Base-by-base conservation (phyloP, 768 basidiomycete species). In the Lactarius evosmus region DNA sequence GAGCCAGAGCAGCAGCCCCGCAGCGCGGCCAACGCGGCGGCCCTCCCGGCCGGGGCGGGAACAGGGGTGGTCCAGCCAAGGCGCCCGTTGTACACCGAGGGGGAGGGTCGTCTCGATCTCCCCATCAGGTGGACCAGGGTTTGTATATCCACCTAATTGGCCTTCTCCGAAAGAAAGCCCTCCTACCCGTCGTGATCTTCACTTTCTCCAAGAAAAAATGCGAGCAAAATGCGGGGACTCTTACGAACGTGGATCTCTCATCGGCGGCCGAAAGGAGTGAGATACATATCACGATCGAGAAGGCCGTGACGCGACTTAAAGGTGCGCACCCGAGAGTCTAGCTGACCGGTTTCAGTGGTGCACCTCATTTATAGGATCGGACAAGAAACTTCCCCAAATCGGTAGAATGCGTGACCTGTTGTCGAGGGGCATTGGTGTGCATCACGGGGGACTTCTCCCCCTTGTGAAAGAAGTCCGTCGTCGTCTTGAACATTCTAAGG, bases 171-270 rank as follows among this genome's bases (percentile, higher is more conserved):
- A 98, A 98, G 77, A 86, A 89, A 66, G 77, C 80, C 22, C 81
- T 99, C 4, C 82, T 99, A 8, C 97, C 97, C 1, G 94, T 95
- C 16, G 97, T 99, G 34, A 85, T 97, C 32, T 99, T 99, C 76
- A 95, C 96, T 0, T 88, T 99, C 69, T 97, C 94, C 32, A 99
- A 99, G 80, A 95, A 95, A 74, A 81, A 85, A 60, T 99, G 97
- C 72, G 97, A 99, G 76, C 97, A 98, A 76, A 93, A 99, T 72
- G 97, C 97, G 4, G 82, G 80, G 9, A 97, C 92, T 2, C 76
- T 99, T 60, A 89, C 86, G 1, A 95, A 95, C 74, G 80, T 85
- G 34, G 95, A 99, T 75, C 78, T 99, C 38, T 95, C 90, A 70
- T 86, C 85, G 7, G 85, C 93, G 1, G 86, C 87, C 54, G 97